Conservation (phyloP, 2,329 filamentous ascomycete species). For the Colletotrichum australisinense region DNA sequence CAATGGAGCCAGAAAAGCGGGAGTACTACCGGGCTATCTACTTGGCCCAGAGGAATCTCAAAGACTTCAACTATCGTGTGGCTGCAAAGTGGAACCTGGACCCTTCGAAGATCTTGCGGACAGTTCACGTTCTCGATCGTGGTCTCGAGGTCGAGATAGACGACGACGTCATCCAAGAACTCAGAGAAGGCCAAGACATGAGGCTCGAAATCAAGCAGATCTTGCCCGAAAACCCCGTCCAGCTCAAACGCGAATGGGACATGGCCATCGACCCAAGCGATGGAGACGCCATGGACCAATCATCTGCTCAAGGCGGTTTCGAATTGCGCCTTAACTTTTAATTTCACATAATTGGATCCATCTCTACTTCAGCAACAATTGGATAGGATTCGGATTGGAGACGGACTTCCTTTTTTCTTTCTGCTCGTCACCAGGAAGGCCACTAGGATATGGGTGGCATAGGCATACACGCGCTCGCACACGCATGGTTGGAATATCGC, state of each 20-base stretch:
- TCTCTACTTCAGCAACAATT: conserved; percentile 26
- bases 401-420: conserved; percentile 16
- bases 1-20: conserved; percentile 61
- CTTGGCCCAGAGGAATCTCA: conserved; percentile 78
- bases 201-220: conserved; percentile 72
- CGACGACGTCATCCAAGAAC: conserved; percentile 85
- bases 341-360: conserved; percentile 37
- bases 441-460: conserved; percentile 9
- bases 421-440: conserved; percentile 22
- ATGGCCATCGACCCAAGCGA: conserved; percentile 67
- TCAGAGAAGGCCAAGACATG: conserved; percentile 94
- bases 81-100: conserved; percentile 86
- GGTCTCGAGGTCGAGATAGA: conserved; percentile 89
- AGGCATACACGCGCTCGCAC: conserved; percentile 26
- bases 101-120: conserved; percentile 74
- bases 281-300: conserved; percentile 47
- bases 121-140: conserved; percentile 77
- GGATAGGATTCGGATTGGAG: conserved; percentile 16
- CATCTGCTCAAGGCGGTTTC: conserved; percentile 47
- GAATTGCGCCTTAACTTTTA: conserved; percentile 62
- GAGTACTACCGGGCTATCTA: conserved; percentile 89
- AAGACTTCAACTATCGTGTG: conserved; percentile 79
- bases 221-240: conserved; percentile 43
- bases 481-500: conserved; percentile 34
- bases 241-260: conserved; percentile 70